Evolutionary conservation across 1,139 yeast genomes (phyloP).

Genomic region (Geotrichum restrictum): DNA sequence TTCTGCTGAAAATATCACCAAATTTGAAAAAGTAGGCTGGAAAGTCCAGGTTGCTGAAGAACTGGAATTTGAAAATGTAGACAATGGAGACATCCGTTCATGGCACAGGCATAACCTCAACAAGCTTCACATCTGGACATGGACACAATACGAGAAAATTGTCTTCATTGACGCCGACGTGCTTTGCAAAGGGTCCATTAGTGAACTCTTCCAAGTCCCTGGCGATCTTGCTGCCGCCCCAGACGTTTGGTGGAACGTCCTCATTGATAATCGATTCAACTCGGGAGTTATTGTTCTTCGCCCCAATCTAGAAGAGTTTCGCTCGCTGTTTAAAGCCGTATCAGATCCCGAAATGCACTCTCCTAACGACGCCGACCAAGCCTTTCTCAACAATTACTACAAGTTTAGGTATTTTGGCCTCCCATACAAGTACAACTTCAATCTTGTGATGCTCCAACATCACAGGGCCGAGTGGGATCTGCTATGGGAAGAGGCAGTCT

Average conservation of each 20-base stretch:
- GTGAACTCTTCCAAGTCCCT: slow-evolving; percentile 27
- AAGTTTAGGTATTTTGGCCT: slow-evolving; percentile 25
- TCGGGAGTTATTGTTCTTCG: slow-evolving; percentile 29
- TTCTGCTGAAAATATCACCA: slow-evolving; percentile 26
- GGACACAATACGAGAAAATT: slow-evolving; percentile 30
- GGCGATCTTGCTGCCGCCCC: slow-evolving; percentile 30
- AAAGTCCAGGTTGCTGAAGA: slow-evolving; percentile 26
- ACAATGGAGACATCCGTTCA: slow-evolving; percentile 25
- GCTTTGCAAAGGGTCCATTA: slow-evolving; percentile 28
- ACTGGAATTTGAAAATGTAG: slow-evolving; percentile 28
- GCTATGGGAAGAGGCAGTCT: slow-evolving; percentile 30
- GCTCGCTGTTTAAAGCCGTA: slow-evolving; percentile 26
- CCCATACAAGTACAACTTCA: slow-evolving; percentile 30
- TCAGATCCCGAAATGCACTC: slow-evolving; percentile 30
- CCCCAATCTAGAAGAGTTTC: slow-evolving; percentile 29
- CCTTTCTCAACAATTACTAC: slow-evolving; percentile 27
- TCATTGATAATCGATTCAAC: slow-evolving; percentile 27
- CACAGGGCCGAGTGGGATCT: slow-evolving; percentile 26
- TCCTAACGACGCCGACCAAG: slow-evolving; percentile 32
- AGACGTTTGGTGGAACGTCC: slow-evolving; percentile 29
- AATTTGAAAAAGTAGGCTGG: slow-evolving; percentile 29
- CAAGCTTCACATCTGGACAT: slow-evolving; percentile 30
- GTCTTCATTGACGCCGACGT: slow-evolving; percentile 32
- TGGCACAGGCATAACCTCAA: slow-evolving; percentile 30
- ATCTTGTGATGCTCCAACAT: slow-evolving; percentile 26